Evolutionary conservation across 768 basidiomycete species (phyloP).

Genomic region (Tricholoma bakamatsutake): DNA sequence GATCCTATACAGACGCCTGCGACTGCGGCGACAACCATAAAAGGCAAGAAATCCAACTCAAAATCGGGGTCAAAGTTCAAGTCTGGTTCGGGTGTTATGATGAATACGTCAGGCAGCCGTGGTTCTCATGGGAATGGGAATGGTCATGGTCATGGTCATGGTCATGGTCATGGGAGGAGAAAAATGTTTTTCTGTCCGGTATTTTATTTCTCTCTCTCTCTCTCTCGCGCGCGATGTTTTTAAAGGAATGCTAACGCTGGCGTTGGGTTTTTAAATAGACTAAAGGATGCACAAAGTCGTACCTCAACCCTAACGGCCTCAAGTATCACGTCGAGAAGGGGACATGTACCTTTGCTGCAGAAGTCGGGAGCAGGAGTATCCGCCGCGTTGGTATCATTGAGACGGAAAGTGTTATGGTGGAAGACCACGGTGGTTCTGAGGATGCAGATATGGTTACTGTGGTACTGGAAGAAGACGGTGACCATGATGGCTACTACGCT

Average conservation of each 20-base stretch:
- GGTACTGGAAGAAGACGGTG: not conserved
- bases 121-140: not conserved
- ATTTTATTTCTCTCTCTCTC: slow-evolving; percentile 15
- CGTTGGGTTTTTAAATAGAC: slow-evolving; percentile 19
- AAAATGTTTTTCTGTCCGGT: slow-evolving; percentile 47
- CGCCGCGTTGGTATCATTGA: too few species aligned
- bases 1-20: not conserved
- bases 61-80: not conserved
- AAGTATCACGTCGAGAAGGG: slow-evolving; percentile 67
- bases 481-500: not conserved
- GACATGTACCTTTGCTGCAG: slow-evolving; percentile 46
- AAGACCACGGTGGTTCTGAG: not conserved
- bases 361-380: not conserved
- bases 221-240: not conserved
- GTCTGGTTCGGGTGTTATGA: too few species aligned
- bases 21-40: not conserved
- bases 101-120: not conserved
- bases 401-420: not conserved
- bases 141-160: not conserved
- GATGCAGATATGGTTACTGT: not conserved
- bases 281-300: slow-evolving; percentile 53
- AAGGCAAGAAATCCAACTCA: not conserved
- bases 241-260: not conserved
- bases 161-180: not conserved
- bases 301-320: slow-evolving; percentile 62